phyloP scores from a whole-genome alignment of 192 early-diverging fungal species.

The Backusella liffmaniae region DNA sequence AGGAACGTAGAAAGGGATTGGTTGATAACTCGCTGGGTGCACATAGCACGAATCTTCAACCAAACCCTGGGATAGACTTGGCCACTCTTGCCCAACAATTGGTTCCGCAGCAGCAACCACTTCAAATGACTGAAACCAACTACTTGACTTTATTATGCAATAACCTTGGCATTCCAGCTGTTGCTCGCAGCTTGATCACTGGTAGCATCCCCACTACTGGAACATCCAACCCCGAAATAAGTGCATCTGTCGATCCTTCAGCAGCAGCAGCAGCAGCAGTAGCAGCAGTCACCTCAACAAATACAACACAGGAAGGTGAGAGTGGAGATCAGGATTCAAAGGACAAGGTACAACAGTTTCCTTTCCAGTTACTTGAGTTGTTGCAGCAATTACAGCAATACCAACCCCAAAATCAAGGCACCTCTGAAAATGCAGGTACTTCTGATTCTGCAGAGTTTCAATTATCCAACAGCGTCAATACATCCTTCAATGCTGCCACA shows the following conservation, averaged over 20 bases:
- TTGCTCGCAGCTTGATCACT: slow-evolving; percentile 9
- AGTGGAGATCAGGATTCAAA: not conserved
- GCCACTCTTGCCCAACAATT: not conserved
- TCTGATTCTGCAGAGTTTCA: slow-evolving; percentile 20
- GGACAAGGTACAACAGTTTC: slow-evolving; percentile 8
- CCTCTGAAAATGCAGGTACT: not conserved
- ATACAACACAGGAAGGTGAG: not conserved
- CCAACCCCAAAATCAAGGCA: slow-evolving; percentile 6
- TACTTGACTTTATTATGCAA: slow-evolving; percentile 17
- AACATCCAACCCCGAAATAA: not conserved
- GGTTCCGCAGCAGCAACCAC: slow-evolving; percentile 7
- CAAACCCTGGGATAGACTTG: not conserved
- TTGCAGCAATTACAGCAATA: slow-evolving; percentile 14
- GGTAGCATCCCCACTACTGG: not conserved
- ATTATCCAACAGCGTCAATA: not conserved
- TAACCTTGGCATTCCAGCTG: slow-evolving; percentile 7
- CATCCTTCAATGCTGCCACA: not conserved
- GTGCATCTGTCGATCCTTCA: not conserved
- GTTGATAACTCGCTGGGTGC: slow-evolving; percentile 29
- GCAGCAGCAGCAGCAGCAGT: not conserved
- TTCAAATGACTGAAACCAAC: slow-evolving; percentile 11
- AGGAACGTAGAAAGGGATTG: slow-evolving; percentile 50
- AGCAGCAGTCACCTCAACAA: not conserved
- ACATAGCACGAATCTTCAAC: not conserved
- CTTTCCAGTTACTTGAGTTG: slow-evolving; percentile 10